These are phyloP conservation scores for Chalara sp. DNA, from an alignment of 2,329 filamentous ascomycete genomes.

Conservation along the genomic window DNA sequence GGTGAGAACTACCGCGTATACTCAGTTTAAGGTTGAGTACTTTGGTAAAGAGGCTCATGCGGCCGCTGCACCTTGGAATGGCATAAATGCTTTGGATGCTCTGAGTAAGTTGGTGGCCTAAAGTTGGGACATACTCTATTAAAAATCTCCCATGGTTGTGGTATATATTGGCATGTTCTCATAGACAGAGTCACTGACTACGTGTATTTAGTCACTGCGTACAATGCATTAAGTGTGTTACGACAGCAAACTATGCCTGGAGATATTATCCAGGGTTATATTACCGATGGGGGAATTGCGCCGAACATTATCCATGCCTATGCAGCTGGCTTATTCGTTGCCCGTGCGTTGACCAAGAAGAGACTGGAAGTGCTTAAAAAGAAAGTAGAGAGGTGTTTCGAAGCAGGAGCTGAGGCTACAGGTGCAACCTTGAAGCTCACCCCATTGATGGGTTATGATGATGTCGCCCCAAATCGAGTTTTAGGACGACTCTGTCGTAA, in stretches of 20 bases:
- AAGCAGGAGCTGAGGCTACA: background rate
- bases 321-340: constrained; percentile 30
- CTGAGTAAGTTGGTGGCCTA: background rate
- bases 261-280: constrained; percentile 31
- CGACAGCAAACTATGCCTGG: constrained; percentile 23
- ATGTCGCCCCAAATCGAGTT: constrained; percentile 47
- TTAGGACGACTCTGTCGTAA: constrained; percentile 38
- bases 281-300: constrained; percentile 31
- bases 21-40: constrained; percentile 28
- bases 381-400: constrained; percentile 27
- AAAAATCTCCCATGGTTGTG: background rate
- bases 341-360: constrained; percentile 36
- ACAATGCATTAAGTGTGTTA: constrained; percentile 27
- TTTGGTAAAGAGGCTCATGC: background rate
- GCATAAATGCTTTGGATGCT: background rate
- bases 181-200: too few species aligned
- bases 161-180: background rate
- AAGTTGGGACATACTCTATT: background rate
- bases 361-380: constrained; percentile 33
- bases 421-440: constrained; percentile 16
- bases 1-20: constrained; percentile 45
- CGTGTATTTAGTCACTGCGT: constrained; percentile 9
- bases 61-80: background rate
- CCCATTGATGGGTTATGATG: constrained; percentile 30
- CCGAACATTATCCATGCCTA: constrained; percentile 33